Conservation (phyloP, 2,329 filamentous ascomycete genomes). For the Ophiostoma montium region DNA sequence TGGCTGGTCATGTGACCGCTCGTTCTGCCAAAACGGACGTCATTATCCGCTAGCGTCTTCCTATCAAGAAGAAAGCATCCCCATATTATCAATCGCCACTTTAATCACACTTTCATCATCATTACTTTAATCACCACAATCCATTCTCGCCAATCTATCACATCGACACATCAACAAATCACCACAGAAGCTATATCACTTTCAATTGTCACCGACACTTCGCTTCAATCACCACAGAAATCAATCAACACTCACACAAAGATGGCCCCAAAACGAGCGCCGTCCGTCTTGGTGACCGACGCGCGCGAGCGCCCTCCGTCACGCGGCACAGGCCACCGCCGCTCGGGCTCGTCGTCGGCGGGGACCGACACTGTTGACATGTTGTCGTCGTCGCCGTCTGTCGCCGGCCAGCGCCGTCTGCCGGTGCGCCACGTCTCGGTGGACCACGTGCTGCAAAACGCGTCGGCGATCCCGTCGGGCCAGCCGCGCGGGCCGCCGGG, state of each 20-base stretch:
- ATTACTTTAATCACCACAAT: too few species aligned
- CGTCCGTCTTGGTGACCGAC: constrained; percentile 50
- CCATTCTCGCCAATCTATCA: too few species aligned
- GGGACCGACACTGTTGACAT: not conserved
- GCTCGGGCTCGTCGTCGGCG: not conserved
- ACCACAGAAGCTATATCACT: not conserved
- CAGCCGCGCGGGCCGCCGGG: constrained; percentile 69
- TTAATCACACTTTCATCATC: too few species aligned
- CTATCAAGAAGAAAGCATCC: too few species aligned
- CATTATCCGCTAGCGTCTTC: too few species aligned
- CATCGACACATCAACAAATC: not conserved
- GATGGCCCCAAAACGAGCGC: constrained; percentile 35
- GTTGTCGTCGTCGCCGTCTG: constrained; percentile 13
- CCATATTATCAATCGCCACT: too few species aligned
- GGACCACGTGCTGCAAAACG: constrained; percentile 88
- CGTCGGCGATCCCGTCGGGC: constrained; percentile 87
- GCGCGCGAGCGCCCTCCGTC: constrained; percentile 32
- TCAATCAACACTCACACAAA: not conserved
- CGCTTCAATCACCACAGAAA: not conserved
- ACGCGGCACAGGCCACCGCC: constrained; percentile 14
- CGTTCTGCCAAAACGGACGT: too few species aligned
- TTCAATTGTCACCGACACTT: not conserved
- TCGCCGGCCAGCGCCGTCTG: constrained; percentile 10
- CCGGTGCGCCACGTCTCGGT: constrained; percentile 72
- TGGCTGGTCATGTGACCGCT: too few species aligned